Conservation (phyloP, 495 filamentous ascomycete species). For the Durotheca rogersii region DNA sequence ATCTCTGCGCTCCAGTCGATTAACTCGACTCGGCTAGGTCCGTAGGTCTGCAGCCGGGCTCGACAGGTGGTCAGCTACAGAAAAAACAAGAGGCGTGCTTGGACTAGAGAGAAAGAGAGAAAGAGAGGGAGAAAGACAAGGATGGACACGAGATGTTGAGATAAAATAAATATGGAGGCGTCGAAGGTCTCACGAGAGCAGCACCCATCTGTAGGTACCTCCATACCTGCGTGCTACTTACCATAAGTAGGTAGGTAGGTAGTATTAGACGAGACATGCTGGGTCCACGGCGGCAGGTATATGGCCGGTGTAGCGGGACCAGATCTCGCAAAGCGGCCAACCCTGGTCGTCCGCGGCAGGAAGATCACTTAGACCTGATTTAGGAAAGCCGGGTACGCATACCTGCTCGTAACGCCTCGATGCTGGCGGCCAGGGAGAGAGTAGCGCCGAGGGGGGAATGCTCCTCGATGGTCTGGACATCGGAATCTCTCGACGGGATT, state of each 20-base stretch:
- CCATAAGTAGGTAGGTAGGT: no score
- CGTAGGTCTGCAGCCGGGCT: constrained; percentile 2
- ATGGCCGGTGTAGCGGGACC: no score
- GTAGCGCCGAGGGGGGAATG: constrained; percentile 24
- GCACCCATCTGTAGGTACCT: constrained; percentile 13
- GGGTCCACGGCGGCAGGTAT: no score
- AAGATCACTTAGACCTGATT: constrained; percentile 26
- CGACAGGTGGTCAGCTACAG: constrained; percentile 7
- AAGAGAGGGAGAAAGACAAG: constrained; percentile 11
- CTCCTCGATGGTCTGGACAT: constrained; percentile 12
- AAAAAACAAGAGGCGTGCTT: constrained; percentile 6
- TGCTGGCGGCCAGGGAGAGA: constrained; percentile 25
- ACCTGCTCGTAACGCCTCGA: constrained; percentile 1
- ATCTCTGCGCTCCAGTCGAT: constrained; percentile 4
- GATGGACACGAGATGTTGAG: constrained; percentile 20
- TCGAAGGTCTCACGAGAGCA: constrained; percentile 19
- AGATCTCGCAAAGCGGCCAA: constrained; percentile 7
- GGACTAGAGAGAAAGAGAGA: constrained; percentile 6
- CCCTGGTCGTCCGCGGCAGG: constrained; percentile 22
- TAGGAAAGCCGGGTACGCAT: constrained; percentile 21
- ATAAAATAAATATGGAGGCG: constrained; percentile 21
- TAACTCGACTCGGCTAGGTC: constrained; percentile 11
- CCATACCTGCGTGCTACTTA: neutral
- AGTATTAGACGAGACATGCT: no score
- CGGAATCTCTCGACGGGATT: constrained; percentile 24